Conservation (phyloP, 1,284 basidiomycete species). For the Ceratobasidium sp. region DNA sequence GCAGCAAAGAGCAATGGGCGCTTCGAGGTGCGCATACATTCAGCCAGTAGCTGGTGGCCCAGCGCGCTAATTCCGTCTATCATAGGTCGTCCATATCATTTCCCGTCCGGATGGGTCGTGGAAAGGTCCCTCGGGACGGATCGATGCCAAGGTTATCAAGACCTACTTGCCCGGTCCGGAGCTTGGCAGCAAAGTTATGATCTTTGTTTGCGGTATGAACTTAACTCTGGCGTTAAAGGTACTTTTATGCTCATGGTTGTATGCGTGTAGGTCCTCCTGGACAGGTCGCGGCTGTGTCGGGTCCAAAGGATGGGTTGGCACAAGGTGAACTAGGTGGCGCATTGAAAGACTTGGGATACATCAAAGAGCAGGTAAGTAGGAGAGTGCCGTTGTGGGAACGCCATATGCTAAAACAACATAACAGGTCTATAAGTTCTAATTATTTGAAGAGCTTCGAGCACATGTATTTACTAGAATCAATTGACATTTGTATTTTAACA, state of each 20-base stretch:
- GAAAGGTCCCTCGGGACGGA: constrained; percentile 55
- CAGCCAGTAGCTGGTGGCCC: not conserved
- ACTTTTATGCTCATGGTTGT: not conserved
- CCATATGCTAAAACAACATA: not conserved
- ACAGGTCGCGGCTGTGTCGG: constrained; percentile 82
- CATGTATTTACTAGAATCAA: constrained; percentile 17
- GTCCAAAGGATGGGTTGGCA: constrained; percentile 79
- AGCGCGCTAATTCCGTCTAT: no score
- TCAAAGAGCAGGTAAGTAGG: constrained; percentile 72
- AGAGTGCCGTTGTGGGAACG: not conserved
- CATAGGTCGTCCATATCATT: constrained; percentile 59
- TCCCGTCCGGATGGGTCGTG: constrained; percentile 60
- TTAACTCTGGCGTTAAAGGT: not conserved
- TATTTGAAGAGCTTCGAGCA: not conserved
- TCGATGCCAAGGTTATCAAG: constrained; percentile 71
- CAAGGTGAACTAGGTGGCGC: constrained; percentile 87
- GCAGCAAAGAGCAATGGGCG: constrained; percentile 51
- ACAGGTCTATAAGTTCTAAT: constrained; percentile 45
- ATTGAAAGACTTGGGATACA: constrained; percentile 89
- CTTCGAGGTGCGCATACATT: constrained; percentile 53
- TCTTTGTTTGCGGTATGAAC: constrained; percentile 84
- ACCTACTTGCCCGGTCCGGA: constrained; percentile 77
- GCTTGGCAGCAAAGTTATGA: constrained; percentile 82
- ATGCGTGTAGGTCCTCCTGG: constrained; percentile 74
- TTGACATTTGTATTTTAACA: constrained; percentile 3